phyloP scores from a whole-genome alignment of 768 basidiomycete genomes.

The Auriscalpium vulgare region DNA sequence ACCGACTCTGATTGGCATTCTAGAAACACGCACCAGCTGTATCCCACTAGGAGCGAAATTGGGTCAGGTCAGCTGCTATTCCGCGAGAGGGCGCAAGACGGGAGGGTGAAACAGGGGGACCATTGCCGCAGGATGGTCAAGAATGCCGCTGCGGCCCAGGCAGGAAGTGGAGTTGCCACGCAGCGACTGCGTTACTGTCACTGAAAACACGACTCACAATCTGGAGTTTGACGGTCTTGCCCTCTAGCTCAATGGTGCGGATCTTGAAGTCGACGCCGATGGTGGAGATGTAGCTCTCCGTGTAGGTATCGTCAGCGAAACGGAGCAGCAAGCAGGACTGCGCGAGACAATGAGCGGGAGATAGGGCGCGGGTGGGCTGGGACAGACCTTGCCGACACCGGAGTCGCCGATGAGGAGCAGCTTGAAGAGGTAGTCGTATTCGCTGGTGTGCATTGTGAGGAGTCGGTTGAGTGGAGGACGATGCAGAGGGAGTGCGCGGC shows the following conservation, averaged over 20 bases:
- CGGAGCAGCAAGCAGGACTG: constrained; percentile 89
- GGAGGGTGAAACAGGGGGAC: not conserved
- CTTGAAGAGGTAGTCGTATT: constrained; percentile 96
- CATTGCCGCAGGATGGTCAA: not conserved
- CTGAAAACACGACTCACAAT: constrained; percentile 57
- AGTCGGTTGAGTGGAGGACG: not conserved
- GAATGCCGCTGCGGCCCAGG: not conserved
- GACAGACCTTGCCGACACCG: constrained; percentile 83
- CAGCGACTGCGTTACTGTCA: not conserved
- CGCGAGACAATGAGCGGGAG: constrained; percentile 12
- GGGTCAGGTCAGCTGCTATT: constrained; percentile 6
- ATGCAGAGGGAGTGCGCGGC: constrained; percentile 7
- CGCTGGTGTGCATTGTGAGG: constrained; percentile 75
- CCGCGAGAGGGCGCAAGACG: not conserved
- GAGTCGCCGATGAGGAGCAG: constrained; percentile 92
- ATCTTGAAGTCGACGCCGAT: constrained; percentile 99
- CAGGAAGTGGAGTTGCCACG: not conserved
- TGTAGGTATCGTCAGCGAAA: constrained; percentile 95
- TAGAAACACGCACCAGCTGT: constrained; percentile 64
- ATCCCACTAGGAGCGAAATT: constrained; percentile 66
- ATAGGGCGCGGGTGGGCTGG: constrained; percentile 4
- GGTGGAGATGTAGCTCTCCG: constrained; percentile 94
- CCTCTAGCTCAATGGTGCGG: constrained; percentile 96
- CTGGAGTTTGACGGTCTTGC: constrained; percentile 97
- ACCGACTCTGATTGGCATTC: not conserved